A percentile compares a stretch with the other conserved stretches of the same genome.
Conservation (phyloP, 257 asterid genomes). For the Solanum sejunctum region DNA sequence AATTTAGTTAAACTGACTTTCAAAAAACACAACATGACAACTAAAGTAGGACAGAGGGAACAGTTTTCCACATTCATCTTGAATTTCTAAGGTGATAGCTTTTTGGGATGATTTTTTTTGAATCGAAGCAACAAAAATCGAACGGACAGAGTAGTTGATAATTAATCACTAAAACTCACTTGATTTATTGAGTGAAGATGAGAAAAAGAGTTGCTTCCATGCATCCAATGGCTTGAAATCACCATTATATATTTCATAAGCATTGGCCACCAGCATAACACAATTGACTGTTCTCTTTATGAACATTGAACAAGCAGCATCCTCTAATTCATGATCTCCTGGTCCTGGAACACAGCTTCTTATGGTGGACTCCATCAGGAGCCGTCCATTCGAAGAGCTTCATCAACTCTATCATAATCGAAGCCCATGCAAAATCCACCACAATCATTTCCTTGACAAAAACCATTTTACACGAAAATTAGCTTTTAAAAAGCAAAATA, state of each 20-base stretch:
- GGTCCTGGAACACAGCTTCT: constrained; percentile 4
- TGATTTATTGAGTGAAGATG: constrained; percentile 1
- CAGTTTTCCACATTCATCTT: not conserved
- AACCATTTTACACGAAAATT: too few species aligned
- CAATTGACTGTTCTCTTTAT: constrained; percentile 9
- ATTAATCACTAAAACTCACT: not conserved
- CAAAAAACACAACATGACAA: too few species aligned
- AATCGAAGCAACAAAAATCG: not conserved
- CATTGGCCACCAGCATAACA: constrained; percentile 17
- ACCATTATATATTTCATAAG: constrained; percentile 10
- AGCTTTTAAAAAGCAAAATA: too few species aligned
- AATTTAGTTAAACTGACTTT: too few species aligned
- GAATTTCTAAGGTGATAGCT: not conserved
- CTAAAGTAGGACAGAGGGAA: too few species aligned
- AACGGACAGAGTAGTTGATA: not conserved
- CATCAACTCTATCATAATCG: constrained; percentile 7
- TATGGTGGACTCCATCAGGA: constrained; percentile 13
- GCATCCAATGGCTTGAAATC: constrained; percentile 14
- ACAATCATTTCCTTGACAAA: not conserved
- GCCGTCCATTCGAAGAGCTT: constrained; percentile 12
- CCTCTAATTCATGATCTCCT: not conserved
- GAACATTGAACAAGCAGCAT: not conserved
- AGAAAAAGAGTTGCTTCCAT: constrained; percentile 2
- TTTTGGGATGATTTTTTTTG: too few species aligned
- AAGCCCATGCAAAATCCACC: constrained; percentile 20